Base-by-base conservation (phyloP, 768 basidiomycete genomes). In the Pisolithus orientalis region DNA sequence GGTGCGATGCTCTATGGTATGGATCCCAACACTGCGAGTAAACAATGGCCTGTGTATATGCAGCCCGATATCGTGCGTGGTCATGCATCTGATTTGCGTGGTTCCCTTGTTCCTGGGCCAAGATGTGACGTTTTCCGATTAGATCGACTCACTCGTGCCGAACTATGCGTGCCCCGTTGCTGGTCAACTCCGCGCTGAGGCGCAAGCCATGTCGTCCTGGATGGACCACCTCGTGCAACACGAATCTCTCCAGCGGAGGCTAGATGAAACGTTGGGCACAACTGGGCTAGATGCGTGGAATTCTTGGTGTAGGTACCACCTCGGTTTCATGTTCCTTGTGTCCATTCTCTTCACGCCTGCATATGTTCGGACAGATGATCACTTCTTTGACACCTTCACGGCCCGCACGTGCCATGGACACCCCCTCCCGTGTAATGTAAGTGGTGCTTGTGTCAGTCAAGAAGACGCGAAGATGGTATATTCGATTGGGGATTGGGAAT, bases 401-500 rank as follows among this genome's bases (percentile, higher is more conserved):
- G 75, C 78, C 4, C 63, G 77, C 44, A 77, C 74, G 1, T 79
- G 77, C 54, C 61, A 75, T 50, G 72, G 70, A 2, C 74, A 75
- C 50, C 61, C 70, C 0, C 61, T 79, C 13, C 77, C 77, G 0
- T 79, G 77, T 53, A 79, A 77, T 51, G 51, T 63, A 9, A 67
- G 62, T 4, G 72, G 74, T 4, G 60, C 59, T 0, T 79, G 77
- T 53, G 69, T 79, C 25, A 66, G 71, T 2, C 64, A 68, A 24
- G 67, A 65, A 27, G 76, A 79, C 45, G 80, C 80, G 10, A 58
- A 77, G 51, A 73, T 71, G 0, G 80, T 82, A 2, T 83, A 75
- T 57, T 72, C 78, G 17, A 70, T 81, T 5, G 81, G 80, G 0
- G 79, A 80, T 53, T 83, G 80, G 79, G 81, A 83, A 61, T 82